Percentiles rank a stretch among this genome's conserved stretches.
Conservation (phyloP, 2,329 filamentous ascomycete species). For the Penicillium sp. region DNA sequence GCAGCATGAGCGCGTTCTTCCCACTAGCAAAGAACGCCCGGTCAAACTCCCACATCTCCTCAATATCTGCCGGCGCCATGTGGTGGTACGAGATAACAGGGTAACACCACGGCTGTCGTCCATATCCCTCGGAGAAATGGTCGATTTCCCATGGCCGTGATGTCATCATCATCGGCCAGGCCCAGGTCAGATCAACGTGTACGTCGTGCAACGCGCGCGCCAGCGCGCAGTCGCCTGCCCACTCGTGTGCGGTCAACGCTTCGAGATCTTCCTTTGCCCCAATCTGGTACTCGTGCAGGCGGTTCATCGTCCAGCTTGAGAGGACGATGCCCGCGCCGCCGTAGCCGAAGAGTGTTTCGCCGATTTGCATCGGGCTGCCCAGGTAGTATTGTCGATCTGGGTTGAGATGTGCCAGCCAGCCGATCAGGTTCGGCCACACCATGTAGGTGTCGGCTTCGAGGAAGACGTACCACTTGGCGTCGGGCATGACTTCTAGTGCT, state of each 20-base stretch:
- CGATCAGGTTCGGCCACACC: conserved; percentile 52
- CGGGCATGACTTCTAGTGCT: conserved; percentile 43
- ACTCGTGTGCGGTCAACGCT: conserved; percentile 42
- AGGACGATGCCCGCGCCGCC: conserved; percentile 54
- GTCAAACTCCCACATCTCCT: conserved; percentile 47
- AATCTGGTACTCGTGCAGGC: conserved; percentile 38
- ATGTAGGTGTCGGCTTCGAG: conserved; percentile 59
- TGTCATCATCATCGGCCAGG: conserved; percentile 48
- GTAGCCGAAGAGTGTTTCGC: conserved; percentile 50
- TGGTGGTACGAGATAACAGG: conserved; percentile 52
- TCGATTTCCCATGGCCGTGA: conserved; percentile 43
- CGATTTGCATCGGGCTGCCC: conserved; percentile 54
- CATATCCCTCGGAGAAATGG: conserved; percentile 38
- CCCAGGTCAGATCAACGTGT: conserved; percentile 43
- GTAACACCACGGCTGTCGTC: conserved; percentile 49
- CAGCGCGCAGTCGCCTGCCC: conserved; percentile 52
- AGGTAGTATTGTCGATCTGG: conserved; percentile 49
- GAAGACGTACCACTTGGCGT: conserved; percentile 59
- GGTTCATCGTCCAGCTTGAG: conserved; percentile 48
- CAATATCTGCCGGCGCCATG: conserved; percentile 43
- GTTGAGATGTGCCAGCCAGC: conserved; percentile 53
- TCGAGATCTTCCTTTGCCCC: conserved; percentile 45
- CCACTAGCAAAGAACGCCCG: conserved; percentile 57
- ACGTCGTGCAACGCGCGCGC: conserved; percentile 46
- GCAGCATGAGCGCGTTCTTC: conserved; percentile 27